A percentile compares a stretch with the other conserved stretches of the same genome.
These are phyloP conservation scores for Anethum foeniculum DNA, from an alignment of 140 eudicot genomes.

Conservation along the genomic window DNA sequence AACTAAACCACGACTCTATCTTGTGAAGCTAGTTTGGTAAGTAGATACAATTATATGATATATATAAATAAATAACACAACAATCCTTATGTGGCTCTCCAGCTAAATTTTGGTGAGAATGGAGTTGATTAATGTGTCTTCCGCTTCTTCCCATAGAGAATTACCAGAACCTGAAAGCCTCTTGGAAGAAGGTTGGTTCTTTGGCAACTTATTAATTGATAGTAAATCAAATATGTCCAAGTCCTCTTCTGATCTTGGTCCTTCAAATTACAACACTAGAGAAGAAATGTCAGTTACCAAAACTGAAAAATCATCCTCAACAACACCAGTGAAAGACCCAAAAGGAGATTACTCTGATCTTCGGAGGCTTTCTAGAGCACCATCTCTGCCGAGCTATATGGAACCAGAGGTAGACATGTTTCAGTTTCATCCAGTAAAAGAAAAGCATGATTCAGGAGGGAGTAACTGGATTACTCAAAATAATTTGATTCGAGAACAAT, in stretches of 20 bases:
- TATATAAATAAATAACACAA: not conserved
- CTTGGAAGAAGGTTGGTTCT: slow-evolving; percentile 37
- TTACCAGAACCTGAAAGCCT: slow-evolving; percentile 27
- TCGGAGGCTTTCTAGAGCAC: slow-evolving; percentile 12
- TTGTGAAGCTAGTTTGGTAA: slow-evolving; percentile 6
- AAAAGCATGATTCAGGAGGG: slow-evolving; percentile 1
- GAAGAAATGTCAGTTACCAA: slow-evolving; percentile 4
- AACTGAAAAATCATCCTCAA: not conserved
- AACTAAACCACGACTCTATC: slow-evolving; percentile 17
- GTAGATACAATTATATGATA: not conserved
- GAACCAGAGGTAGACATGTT: not conserved
- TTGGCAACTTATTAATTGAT: slow-evolving; percentile 24
- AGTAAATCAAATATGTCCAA: slow-evolving; percentile 24
- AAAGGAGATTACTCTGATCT: not conserved
- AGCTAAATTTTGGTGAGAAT: not conserved
- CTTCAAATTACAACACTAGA: slow-evolving; percentile 7
- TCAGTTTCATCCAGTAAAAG: not conserved
- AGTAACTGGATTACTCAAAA: not conserved
- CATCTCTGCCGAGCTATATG: slow-evolving; percentile 18
- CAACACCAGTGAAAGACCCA: not conserved
- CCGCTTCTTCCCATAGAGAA: not conserved
- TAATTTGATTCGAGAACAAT: slow-evolving; percentile 15
- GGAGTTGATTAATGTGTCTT: slow-evolving; percentile 12
- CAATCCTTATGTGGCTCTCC: slow-evolving; percentile 15
- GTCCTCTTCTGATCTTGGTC: slow-evolving; percentile 23